Conservation (phyloP, 129 eudicot species). For the Artemisia annua region DNA sequence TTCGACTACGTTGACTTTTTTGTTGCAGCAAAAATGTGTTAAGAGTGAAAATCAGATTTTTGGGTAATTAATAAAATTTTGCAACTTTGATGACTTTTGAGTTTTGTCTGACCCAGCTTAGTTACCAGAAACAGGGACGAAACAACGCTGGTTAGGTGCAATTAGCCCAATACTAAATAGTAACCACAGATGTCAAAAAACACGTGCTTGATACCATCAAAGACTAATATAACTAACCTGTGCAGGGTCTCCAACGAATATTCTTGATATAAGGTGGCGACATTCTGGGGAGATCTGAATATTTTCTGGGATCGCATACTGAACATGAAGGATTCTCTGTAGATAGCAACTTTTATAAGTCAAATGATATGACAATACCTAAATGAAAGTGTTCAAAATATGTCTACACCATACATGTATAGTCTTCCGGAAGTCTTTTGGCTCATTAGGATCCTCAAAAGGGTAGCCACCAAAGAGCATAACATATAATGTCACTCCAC, state of each 20-base stretch:
- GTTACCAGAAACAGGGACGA: no score
- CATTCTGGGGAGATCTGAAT: slow-evolving; percentile 75
- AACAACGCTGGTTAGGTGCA: neutral
- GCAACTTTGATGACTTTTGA: no score
- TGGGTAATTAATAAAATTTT: no score
- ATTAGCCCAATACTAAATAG: neutral
- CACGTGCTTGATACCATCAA: neutral
- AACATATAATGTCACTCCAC: slow-evolving; percentile 96
- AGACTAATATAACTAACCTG: slow-evolving; percentile 44
- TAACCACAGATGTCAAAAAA: neutral
- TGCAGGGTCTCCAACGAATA: slow-evolving; percentile 86
- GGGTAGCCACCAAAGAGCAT: slow-evolving; percentile 98
- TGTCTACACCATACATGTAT: slow-evolving; percentile 52
- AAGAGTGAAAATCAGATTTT: no score
- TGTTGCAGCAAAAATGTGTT: no score
- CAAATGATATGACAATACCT: neutral
- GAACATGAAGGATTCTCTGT: slow-evolving; percentile 80
- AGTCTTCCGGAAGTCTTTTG: slow-evolving; percentile 88
- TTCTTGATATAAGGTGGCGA: slow-evolving; percentile 83
- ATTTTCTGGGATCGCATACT: slow-evolving; percentile 77
- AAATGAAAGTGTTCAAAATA: neutral
- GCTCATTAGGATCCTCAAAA: slow-evolving; percentile 90
- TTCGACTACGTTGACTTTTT: no score
- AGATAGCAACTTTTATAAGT: slow-evolving; percentile 11
- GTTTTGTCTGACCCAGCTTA: no score